phyloP scores from a whole-genome alignment of 805 yeast genomes.

The Kluyveromyces dobzhanskii region DNA sequence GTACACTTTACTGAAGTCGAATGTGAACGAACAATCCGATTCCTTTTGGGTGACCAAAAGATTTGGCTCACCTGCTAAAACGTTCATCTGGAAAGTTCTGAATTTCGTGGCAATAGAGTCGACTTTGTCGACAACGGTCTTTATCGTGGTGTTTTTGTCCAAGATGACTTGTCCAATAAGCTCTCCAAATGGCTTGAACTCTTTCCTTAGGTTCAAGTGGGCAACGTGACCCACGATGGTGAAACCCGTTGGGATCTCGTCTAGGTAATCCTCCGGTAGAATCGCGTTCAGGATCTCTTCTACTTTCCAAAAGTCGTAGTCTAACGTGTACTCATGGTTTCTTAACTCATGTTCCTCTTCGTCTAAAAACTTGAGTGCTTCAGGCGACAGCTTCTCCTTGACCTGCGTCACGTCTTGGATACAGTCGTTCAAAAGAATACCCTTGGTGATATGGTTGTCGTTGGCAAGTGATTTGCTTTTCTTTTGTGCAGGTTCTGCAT shows the following conservation, averaged over 20 bases:
- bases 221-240: slow-evolving; percentile 95
- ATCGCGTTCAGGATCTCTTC: slow-evolving; percentile 79
- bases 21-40: slow-evolving; percentile 73
- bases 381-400: slow-evolving; percentile 31
- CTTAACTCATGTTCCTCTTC: slow-evolving; percentile 39
- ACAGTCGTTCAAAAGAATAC: slow-evolving; percentile 51
- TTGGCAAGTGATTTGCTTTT: slow-evolving; percentile 17
- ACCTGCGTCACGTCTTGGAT: slow-evolving; percentile 35
- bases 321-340: slow-evolving; percentile 49
- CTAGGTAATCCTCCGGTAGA: slow-evolving; percentile 56
- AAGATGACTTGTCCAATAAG: slow-evolving; percentile 84
- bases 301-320: slow-evolving; percentile 77
- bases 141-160: slow-evolving; percentile 70
- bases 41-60: slow-evolving; percentile 77
- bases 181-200: slow-evolving; percentile 71
- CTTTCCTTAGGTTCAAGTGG: slow-evolving; percentile 77
- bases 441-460: slow-evolving; percentile 27
- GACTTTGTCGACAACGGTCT: slow-evolving; percentile 86
- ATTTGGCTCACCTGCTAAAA: slow-evolving; percentile 71
- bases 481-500: slow-evolving; percentile 6
- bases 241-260: slow-evolving; percentile 82
- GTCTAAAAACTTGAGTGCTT: slow-evolving; percentile 38
- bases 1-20: slow-evolving; percentile 89
- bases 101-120: slow-evolving; percentile 81
- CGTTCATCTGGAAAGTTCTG: slow-evolving; percentile 89